A percentile compares a stretch with the other conserved stretches of the same genome.
These are phyloP conservation scores for Lithohypha guttulata DNA, from an alignment of 2,329 filamentous ascomycete genomes.

Conservation along the genomic window DNA sequence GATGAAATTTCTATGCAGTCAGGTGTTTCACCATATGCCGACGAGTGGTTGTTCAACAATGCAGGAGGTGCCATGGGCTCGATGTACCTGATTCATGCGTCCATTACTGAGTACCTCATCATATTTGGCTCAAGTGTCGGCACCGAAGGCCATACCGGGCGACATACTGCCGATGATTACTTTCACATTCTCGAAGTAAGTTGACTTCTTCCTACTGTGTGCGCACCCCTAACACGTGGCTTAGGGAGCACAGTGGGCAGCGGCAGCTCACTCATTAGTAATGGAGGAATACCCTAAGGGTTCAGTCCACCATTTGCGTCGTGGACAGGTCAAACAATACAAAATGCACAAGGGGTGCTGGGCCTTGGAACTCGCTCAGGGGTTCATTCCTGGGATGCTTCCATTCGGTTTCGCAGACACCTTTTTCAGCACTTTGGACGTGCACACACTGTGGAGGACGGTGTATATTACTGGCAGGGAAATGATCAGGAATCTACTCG, in stretches of 20 bases:
- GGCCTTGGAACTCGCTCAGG: slow-evolving; percentile 70
- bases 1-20: slow-evolving; percentile 10
- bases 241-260: slow-evolving; percentile 61
- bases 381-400: slow-evolving; percentile 89
- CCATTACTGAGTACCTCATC: slow-evolving; percentile 80
- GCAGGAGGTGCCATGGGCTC: slow-evolving; percentile 76
- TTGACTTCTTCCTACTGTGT: neutral
- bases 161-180: slow-evolving; percentile 88
- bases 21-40: slow-evolving; percentile 22
- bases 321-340: slow-evolving; percentile 71
- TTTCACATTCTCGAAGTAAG: slow-evolving; percentile 65
- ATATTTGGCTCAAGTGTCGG: slow-evolving; percentile 75
- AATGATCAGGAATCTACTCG: slow-evolving; percentile 63
- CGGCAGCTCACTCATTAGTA: slow-evolving; percentile 56
- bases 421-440: slow-evolving; percentile 68
- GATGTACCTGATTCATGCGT: slow-evolving; percentile 77
- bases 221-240: neutral
- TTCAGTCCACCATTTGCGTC: slow-evolving; percentile 58
- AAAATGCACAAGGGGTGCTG: slow-evolving; percentile 67
- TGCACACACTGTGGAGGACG: slow-evolving; percentile 77
- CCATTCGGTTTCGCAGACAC: slow-evolving; percentile 80
- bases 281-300: slow-evolving; percentile 61
- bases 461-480: slow-evolving; percentile 60
- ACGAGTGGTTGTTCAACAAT: slow-evolving; percentile 82
- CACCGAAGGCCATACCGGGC: slow-evolving; percentile 78